Evolutionary conservation across 2,329 filamentous ascomycete species (phyloP).

Genomic region (Diaporthe eres): DNA sequence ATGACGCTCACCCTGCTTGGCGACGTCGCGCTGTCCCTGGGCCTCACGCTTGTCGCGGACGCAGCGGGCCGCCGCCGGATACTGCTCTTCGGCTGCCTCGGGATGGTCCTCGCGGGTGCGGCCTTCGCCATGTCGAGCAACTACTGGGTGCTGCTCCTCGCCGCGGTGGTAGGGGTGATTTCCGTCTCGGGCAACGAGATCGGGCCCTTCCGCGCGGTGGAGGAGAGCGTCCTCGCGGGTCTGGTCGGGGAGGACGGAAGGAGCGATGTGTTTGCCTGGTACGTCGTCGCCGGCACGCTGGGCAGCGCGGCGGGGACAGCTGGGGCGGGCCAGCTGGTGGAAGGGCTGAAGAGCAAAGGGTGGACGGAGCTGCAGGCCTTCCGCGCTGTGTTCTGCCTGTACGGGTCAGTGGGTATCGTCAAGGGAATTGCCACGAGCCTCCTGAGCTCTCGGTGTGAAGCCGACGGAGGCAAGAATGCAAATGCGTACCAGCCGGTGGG

Average conservation of each 20-base stretch:
- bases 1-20: slow-evolving; percentile 76
- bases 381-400: slow-evolving; percentile 69
- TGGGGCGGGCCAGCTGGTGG: slow-evolving; percentile 71
- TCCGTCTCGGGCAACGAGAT: slow-evolving; percentile 75
- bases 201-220: slow-evolving; percentile 73
- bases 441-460: slow-evolving; percentile 53
- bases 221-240: slow-evolving; percentile 73
- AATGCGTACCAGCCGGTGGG: slow-evolving; percentile 58
- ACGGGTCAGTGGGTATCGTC: slow-evolving; percentile 68
- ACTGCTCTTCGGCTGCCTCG: slow-evolving; percentile 65
- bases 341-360: slow-evolving; percentile 59
- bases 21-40: slow-evolving; percentile 71
- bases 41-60: slow-evolving; percentile 72
- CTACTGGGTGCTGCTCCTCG: slow-evolving; percentile 71
- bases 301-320: slow-evolving; percentile 74
- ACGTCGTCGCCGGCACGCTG: slow-evolving; percentile 69
- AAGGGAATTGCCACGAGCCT: slow-evolving; percentile 68
- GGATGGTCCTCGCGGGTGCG: slow-evolving; percentile 70
- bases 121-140: slow-evolving; percentile 66
- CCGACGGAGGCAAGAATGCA: slow-evolving; percentile 39
- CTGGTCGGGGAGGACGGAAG: slow-evolving; percentile 61
- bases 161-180: slow-evolving; percentile 73
- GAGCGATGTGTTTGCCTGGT: slow-evolving; percentile 74
- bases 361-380: slow-evolving; percentile 66
- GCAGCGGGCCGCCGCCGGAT: slow-evolving; percentile 66